Conservation (phyloP, 129 eudicot species). For the Flaveria brownii region DNA sequence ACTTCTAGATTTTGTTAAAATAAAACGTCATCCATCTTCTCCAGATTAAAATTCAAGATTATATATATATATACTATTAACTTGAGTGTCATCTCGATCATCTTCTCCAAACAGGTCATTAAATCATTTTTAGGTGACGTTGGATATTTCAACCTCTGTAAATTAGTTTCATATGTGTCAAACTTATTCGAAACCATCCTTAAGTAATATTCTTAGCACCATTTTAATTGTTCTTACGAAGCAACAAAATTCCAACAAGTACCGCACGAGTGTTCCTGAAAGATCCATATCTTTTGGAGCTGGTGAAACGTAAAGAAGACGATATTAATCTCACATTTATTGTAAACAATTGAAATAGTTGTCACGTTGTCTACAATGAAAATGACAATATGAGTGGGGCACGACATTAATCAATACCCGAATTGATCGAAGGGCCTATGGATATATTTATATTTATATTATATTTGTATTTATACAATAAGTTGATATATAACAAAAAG, state of each 20-base stretch:
- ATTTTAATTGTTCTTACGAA: no score
- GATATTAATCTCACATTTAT: conserved; percentile 18
- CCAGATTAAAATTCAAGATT: no score
- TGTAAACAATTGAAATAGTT: conserved; percentile 14
- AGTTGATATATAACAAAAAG: not conserved
- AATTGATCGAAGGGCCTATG: not conserved
- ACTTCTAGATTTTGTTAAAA: no score
- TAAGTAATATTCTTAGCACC: not conserved
- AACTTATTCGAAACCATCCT: not conserved
- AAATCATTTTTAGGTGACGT: no score
- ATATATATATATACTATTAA: no score
- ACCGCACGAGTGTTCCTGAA: conserved; percentile 31
- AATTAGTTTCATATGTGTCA: no score
- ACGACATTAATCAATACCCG: conserved; percentile 22
- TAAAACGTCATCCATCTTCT: no score
- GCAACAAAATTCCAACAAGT: conserved; percentile 22
- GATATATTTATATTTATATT: no score
- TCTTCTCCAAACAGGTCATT: no score
- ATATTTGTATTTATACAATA: not conserved
- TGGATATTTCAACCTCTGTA: no score
- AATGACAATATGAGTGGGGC: conserved; percentile 30
- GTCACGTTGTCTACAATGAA: conserved; percentile 34
- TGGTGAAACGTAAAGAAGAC: not conserved
- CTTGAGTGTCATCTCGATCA: no score
- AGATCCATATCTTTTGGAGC: conserved; percentile 36